Base-by-base conservation (phyloP, 2,329 filamentous ascomycete species). In the Grosmannia huntii region DNA sequence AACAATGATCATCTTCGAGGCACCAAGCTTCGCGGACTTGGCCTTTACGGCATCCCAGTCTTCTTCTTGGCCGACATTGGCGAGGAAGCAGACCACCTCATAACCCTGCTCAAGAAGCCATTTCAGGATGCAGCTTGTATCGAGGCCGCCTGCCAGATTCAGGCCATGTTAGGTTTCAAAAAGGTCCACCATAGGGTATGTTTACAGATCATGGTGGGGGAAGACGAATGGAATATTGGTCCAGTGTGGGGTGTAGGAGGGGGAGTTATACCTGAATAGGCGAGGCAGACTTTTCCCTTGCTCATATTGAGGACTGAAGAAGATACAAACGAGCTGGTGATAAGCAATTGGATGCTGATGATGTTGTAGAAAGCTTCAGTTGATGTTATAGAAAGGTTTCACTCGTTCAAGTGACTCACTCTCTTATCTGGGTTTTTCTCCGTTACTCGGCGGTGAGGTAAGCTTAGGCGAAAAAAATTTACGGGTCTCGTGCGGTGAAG, bases 31-130 rank as follows among this genome's bases (percentile, higher is more conserved):
- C 7, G 65, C 62, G 2, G 68, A 67, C 79, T 91, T 90, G 68
- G 80, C 79, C 73, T 86, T 81, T 60, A 87, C 88, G 60, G 78
- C 85, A 52, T 81, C 80, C 68, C 82, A 90, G 73, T 90, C 85
- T 73, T 90, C 87, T 67, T 85, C 82, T 73, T 89, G 86, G 60
- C 87, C 87, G 65, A 89, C 82, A 72, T 89, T 78, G 74, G 85
- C 86, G 69, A 87, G 76, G 69, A 75, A 78, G 69, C 71, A 74
- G 65, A 87, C 79, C 63, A 87, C 84, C 66, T 80, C 78, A 66
- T 82, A 82, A 59, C 74, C 77, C 67, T 81, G 70, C 67, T 81
- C 77, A 12, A 64, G 62, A 19, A 65, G 60, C 61, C 62, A 65
- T 41, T 61, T 60, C 66, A 64, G 60, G 59, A 65, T 64, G 55